Percentiles rank a stretch among this genome's conserved stretches.
Conservation (phyloP, 352 stramenopile species). For the Sclerospora graminicola region DNA sequence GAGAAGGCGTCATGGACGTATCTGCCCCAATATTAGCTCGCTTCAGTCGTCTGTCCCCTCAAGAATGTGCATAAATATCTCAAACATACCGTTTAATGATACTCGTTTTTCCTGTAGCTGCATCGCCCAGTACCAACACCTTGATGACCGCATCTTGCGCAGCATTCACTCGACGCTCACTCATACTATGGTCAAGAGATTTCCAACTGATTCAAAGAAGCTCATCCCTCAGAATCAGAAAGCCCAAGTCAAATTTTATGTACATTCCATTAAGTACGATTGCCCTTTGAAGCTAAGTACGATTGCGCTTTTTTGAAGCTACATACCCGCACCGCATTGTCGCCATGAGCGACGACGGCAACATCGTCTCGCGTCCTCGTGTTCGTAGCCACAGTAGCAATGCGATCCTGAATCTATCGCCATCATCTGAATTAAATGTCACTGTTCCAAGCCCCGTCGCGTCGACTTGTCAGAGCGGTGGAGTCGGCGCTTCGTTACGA, state of each 20-base stretch:
- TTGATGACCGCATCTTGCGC: slow-evolving; percentile 88
- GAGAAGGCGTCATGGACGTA: slow-evolving; percentile 88
- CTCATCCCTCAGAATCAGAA: no score
- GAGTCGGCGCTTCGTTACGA: slow-evolving; percentile 15
- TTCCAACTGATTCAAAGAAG: no score
- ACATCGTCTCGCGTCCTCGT: slow-evolving; percentile 15
- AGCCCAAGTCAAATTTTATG: no score
- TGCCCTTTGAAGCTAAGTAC: background rate
- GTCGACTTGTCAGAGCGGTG: slow-evolving; percentile 12
- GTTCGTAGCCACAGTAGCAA: slow-evolving; percentile 67
- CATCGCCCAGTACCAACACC: slow-evolving; percentile 85
- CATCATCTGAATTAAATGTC: slow-evolving; percentile 3
- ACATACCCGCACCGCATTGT: background rate
- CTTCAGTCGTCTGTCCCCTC: background rate
- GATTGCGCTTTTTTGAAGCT: background rate
- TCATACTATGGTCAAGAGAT: slow-evolving; percentile 21
- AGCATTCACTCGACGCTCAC: slow-evolving; percentile 54
- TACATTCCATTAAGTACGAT: no score
- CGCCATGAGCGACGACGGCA: slow-evolving; percentile 20
- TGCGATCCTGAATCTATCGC: slow-evolving; percentile 81
- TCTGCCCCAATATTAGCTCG: slow-evolving; percentile 19
- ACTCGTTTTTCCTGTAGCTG: slow-evolving; percentile 87
- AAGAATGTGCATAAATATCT: background rate
- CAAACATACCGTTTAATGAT: slow-evolving; percentile 85
- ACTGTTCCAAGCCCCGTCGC: no score